phyloP scores from a whole-genome alignment of 108 stramenopile species.

The Skeletonema costatum region DNA sequence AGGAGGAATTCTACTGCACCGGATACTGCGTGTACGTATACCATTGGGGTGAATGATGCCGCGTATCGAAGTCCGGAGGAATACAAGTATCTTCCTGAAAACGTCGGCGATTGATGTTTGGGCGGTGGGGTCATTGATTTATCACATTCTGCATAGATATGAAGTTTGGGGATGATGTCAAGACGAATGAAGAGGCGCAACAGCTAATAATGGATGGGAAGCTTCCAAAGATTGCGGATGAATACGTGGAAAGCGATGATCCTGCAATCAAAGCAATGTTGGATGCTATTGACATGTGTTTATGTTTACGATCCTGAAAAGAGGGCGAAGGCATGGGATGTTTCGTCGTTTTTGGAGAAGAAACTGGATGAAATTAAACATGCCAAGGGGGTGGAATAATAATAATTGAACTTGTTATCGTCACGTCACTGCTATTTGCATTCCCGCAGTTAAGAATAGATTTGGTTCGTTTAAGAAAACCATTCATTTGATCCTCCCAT shows the following conservation, averaged over 20 bases:
- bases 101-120: constrained; percentile 49
- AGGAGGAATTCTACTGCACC: constrained; percentile 25
- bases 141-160: constrained; percentile 23
- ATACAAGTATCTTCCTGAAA: constrained; percentile 37
- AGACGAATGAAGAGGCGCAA: constrained; percentile 11
- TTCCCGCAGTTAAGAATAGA: too few species aligned
- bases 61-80: constrained; percentile 48
- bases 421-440: too few species aligned
- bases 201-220: constrained; percentile 20
- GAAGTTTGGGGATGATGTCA: constrained; percentile 29
- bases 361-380: neutral
- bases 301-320: constrained; percentile 32
- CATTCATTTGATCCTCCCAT: constrained; percentile 74
- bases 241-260: constrained; percentile 18
- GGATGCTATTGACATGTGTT: constrained; percentile 36
- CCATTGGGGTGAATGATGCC: constrained; percentile 45
- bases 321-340: constrained; percentile 15
- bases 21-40: constrained; percentile 35
- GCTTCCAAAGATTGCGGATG: constrained; percentile 30
- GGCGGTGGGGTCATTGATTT: constrained; percentile 46
- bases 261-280: constrained; percentile 29
- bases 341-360: constrained; percentile 3
- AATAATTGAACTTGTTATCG: too few species aligned
- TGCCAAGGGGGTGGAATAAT: too few species aligned
- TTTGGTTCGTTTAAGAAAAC: constrained; percentile 46